Evolutionary conservation across 192 early-diverging fungal species (phyloP), one percentile per base, ranked within the genome.

Genomic region (Coemansia sp.): DNA sequence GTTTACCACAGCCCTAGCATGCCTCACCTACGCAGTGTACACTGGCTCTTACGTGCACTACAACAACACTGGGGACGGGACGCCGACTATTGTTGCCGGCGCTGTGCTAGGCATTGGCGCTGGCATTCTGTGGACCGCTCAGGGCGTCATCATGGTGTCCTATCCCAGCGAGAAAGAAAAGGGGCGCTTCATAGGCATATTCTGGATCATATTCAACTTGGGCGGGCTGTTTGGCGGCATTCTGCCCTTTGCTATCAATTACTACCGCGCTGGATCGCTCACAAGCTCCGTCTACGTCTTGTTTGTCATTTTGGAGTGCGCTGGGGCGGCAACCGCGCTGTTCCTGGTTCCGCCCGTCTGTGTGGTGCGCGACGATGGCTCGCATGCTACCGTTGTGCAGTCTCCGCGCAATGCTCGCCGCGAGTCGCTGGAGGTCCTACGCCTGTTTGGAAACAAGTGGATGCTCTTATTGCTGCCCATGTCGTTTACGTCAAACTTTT

Each of bases 191-290:
- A 92, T 95, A 41, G 86, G 86, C 43, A 87, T 90, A 46, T 95
- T 95, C 83, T 94, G 92, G 92, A 85, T 88, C 57, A 87, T 93
- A 22, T 95, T 93, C 83, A 83, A 83, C 38, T 70, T 88, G 60
- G 94, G 94, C 61, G 92, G 88, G 25, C 83, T 90, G 40, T 49
- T 95, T 36, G 94, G 94, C 82, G 87, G 87, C 59, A 75, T 88
- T 14, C 83, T 95, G 60, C 85, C 86, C 22, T 85, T 94, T 49
- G 88, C 80, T 31, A 78, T 89, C 43, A 86, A 91, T 69, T 92
- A 73, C 73, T 81, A 90, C 59, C 66, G 70, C 32, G 64, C 82
- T 0, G 73, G 77, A 17, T 74, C 82, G 7, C 79, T 94, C 8
- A 86, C 86, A 27, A 79, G 85, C 63, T 83, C 86, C 3, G 90